Conservation (phyloP, 2,329 filamentous ascomycete species). For the Fusarium concolor region DNA sequence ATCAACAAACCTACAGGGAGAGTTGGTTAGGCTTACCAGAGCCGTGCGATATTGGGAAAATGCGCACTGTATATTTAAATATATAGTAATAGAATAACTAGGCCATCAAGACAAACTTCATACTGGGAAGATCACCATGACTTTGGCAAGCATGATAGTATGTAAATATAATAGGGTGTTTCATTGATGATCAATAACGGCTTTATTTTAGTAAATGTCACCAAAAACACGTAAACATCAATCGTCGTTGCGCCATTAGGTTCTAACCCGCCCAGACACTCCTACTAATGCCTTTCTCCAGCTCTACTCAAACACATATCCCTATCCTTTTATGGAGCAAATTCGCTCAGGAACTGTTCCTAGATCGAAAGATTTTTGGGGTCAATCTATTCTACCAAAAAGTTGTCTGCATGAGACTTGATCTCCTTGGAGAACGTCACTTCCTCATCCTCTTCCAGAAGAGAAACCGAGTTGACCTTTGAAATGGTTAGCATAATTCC, state of each 20-base stretch:
- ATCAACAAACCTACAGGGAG: background rate
- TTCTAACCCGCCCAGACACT: slow-evolving; percentile 45
- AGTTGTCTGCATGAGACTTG: slow-evolving; percentile 80
- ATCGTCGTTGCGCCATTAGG: slow-evolving; percentile 48
- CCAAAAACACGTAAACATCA: slow-evolving; percentile 38
- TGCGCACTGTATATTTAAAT: slow-evolving; percentile 12
- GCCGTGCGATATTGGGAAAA: slow-evolving; percentile 3
- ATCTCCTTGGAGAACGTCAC: slow-evolving; percentile 87
- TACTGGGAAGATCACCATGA: background rate
- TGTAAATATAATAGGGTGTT: background rate
- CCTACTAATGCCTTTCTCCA: slow-evolving; percentile 39
- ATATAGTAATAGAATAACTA: too few species aligned
- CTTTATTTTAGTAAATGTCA: background rate
- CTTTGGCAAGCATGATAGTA: background rate
- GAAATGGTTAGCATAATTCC: slow-evolving; percentile 19
- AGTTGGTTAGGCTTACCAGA: background rate
- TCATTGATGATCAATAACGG: background rate
- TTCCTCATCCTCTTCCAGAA: slow-evolving; percentile 81
- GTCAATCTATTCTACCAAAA: slow-evolving; percentile 74
- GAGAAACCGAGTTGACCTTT: slow-evolving; percentile 73
- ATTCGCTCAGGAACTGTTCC: slow-evolving; percentile 31
- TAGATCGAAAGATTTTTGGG: slow-evolving; percentile 36
- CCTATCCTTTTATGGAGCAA: slow-evolving; percentile 43
- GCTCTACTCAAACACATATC: slow-evolving; percentile 35
- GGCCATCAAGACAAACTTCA: background rate